Evolutionary conservation across 306 rosid species (phyloP), one percentile per base, ranked within the genome.

Genomic region (Echinosophora koreensis): DNA sequence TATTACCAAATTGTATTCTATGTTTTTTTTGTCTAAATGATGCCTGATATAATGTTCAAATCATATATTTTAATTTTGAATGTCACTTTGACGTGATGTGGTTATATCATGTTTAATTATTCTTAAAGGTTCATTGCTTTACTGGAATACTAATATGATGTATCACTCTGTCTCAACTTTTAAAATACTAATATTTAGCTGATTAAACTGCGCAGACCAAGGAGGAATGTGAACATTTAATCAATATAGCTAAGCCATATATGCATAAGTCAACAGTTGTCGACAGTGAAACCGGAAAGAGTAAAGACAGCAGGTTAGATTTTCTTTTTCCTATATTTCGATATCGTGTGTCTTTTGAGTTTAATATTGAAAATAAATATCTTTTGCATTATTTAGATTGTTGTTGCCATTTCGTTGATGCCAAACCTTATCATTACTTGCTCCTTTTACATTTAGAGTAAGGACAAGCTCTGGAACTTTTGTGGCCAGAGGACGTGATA

Each of bases 391-490:
- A 37, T 55, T 65, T 75, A 69, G 8, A 38, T 2, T 34, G 27
- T 42, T 3, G 32, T 69, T 42, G 51, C 42, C 49, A 13, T 37
- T 30, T 76, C 27, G 47, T 9, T 54, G 63, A 50, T 34, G 16
- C 13, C 5, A 46, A 64, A 22, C 35, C 59, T 55, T 78, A 69
- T 47, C 46, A 80, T 8, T 27, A 37, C 61, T 12, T 34, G 4
- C 44, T 69, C 8, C 81, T 52, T 72, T 16, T 17, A 34, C 38
- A n/a, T 66, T 41, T 77, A 96, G 99, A 66, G 90, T 85, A 47
- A 91, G 99, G 0, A 96, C 99, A 49, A 96, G 99, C 77, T 88
- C 91, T 9, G 99, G 97, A 72, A 85, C 98, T 54, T 96, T 96
- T 80, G 66, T 96, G 78, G 14, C 54, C 2, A 87, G 98, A 87